phyloP scores from a whole-genome alignment of 116 monocot species.

The Papilionanthe hybrid region DNA sequence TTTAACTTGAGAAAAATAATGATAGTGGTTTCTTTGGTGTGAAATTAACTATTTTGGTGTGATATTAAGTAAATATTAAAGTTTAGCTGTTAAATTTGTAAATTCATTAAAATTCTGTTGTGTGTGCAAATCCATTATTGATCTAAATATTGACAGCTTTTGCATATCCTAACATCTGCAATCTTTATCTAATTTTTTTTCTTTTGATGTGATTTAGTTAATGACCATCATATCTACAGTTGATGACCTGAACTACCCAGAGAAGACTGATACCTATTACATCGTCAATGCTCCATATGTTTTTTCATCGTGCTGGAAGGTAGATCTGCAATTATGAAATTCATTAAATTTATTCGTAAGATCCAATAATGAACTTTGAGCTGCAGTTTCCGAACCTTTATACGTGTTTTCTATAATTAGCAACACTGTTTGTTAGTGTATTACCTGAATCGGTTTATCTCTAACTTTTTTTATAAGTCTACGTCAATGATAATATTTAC shows the following conservation, averaged over 20 bases:
- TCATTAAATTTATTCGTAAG: not conserved
- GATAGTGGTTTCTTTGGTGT: too few relatives aligned
- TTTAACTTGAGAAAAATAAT: too few relatives aligned
- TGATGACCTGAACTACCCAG: conserved; percentile 89
- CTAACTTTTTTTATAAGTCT: not conserved
- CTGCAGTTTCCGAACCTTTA: too few relatives aligned
- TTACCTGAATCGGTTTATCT: too few relatives aligned
- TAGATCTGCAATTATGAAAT: conserved; percentile 7
- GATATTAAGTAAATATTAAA: too few relatives aligned
- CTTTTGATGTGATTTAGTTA: conserved; percentile 27
- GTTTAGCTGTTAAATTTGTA: too few relatives aligned
- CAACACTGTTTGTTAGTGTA: too few relatives aligned
- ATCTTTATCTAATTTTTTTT: not conserved
- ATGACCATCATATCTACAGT: conserved; percentile 82
- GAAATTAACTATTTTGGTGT: too few relatives aligned
- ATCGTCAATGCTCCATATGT: conserved; percentile 89
- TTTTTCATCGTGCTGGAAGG: conserved; percentile 97
- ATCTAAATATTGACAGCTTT: too few relatives aligned
- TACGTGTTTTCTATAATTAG: not conserved
- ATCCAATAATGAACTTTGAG: not conserved
- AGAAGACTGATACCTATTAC: conserved; percentile 92
- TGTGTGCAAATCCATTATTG: too few relatives aligned
- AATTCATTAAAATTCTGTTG: too few relatives aligned
- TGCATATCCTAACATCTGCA: too few relatives aligned
- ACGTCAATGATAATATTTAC: not conserved